Evolutionary conservation across 208 protist genomes (phyloP).

Genomic region (Crithidia fasciculata): DNA sequence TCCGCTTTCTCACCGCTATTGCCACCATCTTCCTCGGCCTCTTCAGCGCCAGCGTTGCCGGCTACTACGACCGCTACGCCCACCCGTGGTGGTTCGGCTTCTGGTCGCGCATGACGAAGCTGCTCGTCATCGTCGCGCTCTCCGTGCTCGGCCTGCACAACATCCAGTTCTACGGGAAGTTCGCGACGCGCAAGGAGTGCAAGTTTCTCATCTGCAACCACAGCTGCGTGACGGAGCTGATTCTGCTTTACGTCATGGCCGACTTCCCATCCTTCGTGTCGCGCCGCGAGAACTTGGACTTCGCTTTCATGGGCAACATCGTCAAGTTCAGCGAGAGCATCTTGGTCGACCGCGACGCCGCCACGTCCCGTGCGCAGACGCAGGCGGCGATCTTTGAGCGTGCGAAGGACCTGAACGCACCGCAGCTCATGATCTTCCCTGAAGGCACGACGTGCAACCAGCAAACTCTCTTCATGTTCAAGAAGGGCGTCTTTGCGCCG

Average conservation of each 20-base stretch:
- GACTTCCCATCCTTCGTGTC: constrained; percentile 85
- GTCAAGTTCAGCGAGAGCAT: constrained; percentile 61
- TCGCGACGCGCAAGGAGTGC: constrained; percentile 53
- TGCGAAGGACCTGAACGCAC: constrained; percentile 50
- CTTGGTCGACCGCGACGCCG: constrained; percentile 73
- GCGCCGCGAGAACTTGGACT: constrained; percentile 68
- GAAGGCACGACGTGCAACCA: constrained; percentile 89
- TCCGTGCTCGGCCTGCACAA: constrained; percentile 64
- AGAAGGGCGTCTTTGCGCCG: constrained; percentile 86
- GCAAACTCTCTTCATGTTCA: constrained; percentile 78
- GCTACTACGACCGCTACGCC: constrained; percentile 39
- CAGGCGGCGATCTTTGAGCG: constrained; percentile 59
- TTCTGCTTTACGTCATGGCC: constrained; percentile 60
- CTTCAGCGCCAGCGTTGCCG: constrained; percentile 35
- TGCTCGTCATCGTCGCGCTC: constrained; percentile 41
- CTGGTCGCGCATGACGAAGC: constrained; percentile 34
- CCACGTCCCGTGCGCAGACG: constrained; percentile 59
- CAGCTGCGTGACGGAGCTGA: constrained; percentile 80
- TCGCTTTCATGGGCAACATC: constrained; percentile 68
- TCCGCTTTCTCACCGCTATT: constrained; percentile 46
- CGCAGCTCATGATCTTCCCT: constrained; percentile 88
- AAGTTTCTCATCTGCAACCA: constrained; percentile 86
- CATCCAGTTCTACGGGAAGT: constrained; percentile 61
- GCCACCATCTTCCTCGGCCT: constrained; percentile 47
- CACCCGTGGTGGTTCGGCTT: constrained; percentile 63